phyloP scores from a whole-genome alignment of 768 basidiomycete species.

The Suillus sp. region DNA sequence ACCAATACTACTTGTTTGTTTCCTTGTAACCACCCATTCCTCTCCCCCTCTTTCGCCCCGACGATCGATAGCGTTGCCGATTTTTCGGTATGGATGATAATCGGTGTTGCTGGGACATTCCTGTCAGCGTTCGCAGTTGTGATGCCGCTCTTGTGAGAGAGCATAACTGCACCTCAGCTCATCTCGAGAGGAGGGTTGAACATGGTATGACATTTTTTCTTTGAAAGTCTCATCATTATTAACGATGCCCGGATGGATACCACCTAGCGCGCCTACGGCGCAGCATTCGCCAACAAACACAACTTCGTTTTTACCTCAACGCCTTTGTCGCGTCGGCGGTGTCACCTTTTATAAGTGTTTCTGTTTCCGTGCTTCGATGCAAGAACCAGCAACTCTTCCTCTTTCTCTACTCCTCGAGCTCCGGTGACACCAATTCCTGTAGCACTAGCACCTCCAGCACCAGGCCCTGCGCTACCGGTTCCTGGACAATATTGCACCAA shows the following conservation, averaged over 20 bases:
- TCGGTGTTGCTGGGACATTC: constrained; percentile 87
- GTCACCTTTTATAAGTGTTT: neutral
- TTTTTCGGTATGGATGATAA: constrained; percentile 75
- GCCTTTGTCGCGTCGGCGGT: neutral
- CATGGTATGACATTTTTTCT: constrained; percentile 46
- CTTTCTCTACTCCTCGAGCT: neutral
- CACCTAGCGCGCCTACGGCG: neutral
- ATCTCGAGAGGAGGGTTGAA: constrained; percentile 63
- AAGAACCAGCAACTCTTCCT: neutral
- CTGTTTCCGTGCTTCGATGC: neutral
- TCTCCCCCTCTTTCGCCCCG: constrained; percentile 77
- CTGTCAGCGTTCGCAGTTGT: constrained; percentile 74
- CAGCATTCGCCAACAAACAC: neutral
- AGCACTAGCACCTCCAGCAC: neutral
- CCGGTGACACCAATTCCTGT: neutral
- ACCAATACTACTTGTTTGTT: constrained; percentile 61
- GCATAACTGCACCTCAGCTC: constrained; percentile 58
- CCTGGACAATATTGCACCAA: neutral
- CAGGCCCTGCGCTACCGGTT: neutral
- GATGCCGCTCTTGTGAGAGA: constrained; percentile 86
- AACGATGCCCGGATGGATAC: neutral
- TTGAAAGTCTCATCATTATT: neutral
- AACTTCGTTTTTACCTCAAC: neutral
- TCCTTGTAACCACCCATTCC: constrained; percentile 47
- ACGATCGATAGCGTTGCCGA: constrained; percentile 67